These are phyloP conservation scores for Arthrobotrys musiformis DNA, from an alignment of 2,329 filamentous ascomycete species.

Conservation along the genomic window DNA sequence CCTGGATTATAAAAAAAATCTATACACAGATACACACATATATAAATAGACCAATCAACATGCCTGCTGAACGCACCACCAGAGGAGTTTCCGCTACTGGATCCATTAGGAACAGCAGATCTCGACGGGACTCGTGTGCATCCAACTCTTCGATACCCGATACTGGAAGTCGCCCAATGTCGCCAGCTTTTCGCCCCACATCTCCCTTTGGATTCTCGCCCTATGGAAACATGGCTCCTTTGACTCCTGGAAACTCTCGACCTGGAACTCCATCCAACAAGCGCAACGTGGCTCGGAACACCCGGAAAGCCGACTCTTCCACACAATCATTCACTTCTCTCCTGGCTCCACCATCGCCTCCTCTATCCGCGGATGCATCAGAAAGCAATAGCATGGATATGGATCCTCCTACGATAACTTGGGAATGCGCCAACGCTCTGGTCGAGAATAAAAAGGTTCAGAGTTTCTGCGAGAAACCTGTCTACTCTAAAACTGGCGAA, in stretches of 20 bases:
- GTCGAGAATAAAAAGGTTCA: constrained; percentile 59
- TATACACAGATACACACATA: background rate
- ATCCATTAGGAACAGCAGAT: constrained; percentile 40
- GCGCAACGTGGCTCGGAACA: constrained; percentile 34
- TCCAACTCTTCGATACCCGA: constrained; percentile 51
- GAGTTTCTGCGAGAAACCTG: constrained; percentile 58
- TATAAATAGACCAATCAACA: constrained; percentile 26
- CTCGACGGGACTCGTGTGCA: constrained; percentile 46
- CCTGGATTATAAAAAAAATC: constrained; percentile 7
- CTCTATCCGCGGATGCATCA: constrained; percentile 44
- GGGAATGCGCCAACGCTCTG: constrained; percentile 59
- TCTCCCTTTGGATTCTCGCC: constrained; percentile 52
- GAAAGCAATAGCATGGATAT: constrained; percentile 54
- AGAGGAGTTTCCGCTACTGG: constrained; percentile 44
- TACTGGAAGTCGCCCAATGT: constrained; percentile 44
- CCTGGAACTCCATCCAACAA: constrained; percentile 52
- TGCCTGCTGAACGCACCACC: constrained; percentile 47
- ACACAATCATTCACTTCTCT: constrained; percentile 45
- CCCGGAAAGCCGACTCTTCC: constrained; percentile 43
- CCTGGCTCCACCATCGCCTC: constrained; percentile 42
- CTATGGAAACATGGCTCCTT: constrained; percentile 44
- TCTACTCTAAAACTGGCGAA: constrained; percentile 53
- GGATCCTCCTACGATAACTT: constrained; percentile 57
- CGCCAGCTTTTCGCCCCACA: constrained; percentile 45
- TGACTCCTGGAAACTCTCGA: constrained; percentile 52